phyloP scores from a whole-genome alignment of 352 stramenopile genomes.

The Globisporangium perplexum region DNA sequence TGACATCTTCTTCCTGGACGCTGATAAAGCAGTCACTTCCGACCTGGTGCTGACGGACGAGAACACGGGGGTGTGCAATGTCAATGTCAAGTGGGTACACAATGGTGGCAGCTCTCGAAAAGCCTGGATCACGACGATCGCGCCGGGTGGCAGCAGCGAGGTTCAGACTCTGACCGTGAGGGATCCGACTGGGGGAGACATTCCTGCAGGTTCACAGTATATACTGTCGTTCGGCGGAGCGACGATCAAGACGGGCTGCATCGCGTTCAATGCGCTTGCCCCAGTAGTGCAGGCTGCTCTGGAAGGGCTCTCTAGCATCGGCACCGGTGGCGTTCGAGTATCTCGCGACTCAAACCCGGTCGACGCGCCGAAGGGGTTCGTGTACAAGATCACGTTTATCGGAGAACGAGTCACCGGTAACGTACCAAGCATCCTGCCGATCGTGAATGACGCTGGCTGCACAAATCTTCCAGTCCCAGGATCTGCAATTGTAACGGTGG shows the following conservation, averaged over 20 bases:
- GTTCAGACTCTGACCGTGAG: slow-evolving; percentile 48
- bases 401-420: slow-evolving; percentile 50
- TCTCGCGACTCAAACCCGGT: slow-evolving; percentile 34
- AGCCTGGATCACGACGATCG: slow-evolving; percentile 31
- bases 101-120: slow-evolving; percentile 39
- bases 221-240: slow-evolving; percentile 45
- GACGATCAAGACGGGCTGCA: slow-evolving; percentile 20
- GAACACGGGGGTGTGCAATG: slow-evolving; percentile 16
- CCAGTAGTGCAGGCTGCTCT: slow-evolving; percentile 24
- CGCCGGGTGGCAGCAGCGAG: slow-evolving; percentile 53
- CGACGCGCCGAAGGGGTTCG: slow-evolving; percentile 37
- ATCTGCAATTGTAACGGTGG: slow-evolving; percentile 19
- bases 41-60: slow-evolving; percentile 30
- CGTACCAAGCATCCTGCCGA: slow-evolving; percentile 22
- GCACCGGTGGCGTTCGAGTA: slow-evolving; percentile 35
- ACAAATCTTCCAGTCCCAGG: slow-evolving; percentile 21
- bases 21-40: slow-evolving; percentile 21
- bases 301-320: slow-evolving; percentile 25
- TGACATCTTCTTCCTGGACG: slow-evolving; percentile 73
- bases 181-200: slow-evolving; percentile 16
- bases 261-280: slow-evolving; percentile 25
- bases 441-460: slow-evolving; percentile 12
- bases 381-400: slow-evolving; percentile 69
- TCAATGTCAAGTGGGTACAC: slow-evolving; percentile 18
- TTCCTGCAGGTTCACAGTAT: slow-evolving; percentile 21